Conservation (phyloP, 176 grass and related monocot genomes). For the Zoysia japonica region DNA sequence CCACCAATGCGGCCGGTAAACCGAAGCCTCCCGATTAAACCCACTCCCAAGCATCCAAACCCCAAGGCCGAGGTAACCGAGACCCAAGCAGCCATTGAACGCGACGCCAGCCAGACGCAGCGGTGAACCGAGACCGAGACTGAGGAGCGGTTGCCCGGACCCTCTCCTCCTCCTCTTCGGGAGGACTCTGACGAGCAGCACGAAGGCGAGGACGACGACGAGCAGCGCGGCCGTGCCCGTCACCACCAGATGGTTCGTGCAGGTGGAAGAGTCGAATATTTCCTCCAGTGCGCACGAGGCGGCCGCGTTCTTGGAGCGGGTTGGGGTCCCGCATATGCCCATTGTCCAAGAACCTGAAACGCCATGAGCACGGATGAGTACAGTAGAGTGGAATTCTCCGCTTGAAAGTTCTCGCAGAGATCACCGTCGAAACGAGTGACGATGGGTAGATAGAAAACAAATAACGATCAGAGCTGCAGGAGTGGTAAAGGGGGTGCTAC, state of each 20-base stretch:
- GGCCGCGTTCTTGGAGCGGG: constrained; percentile 41
- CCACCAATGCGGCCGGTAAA: constrained; percentile 60
- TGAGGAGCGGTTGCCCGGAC: constrained; percentile 16
- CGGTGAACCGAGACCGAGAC: constrained; percentile 25
- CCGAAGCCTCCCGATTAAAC: constrained; percentile 11
- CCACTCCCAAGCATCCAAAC: constrained; percentile 56
- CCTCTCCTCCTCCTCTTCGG: constrained; percentile 26
- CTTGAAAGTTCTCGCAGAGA: not conserved
- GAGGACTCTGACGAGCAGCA: constrained; percentile 54
- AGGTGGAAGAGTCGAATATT: constrained; percentile 62
- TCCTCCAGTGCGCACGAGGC: constrained; percentile 35
- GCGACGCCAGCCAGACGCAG: constrained; percentile 32
- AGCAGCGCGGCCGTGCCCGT: constrained; percentile 20
- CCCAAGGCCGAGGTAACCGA: constrained; percentile 49
- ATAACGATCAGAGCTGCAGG: not conserved
- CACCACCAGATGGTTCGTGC: constrained; percentile 63
- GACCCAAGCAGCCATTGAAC: constrained; percentile 52
- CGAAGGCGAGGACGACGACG: constrained; percentile 27
- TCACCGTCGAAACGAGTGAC: not conserved
- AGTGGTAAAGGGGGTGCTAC: not conserved
- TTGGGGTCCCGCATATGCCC: constrained; percentile 36
- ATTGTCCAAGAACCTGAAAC: constrained; percentile 50
- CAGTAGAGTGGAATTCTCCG: not conserved
- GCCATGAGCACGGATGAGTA: not conserved
- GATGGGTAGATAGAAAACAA: not conserved